Evolutionary conservation across 345 rosid genomes (phyloP), one percentile per base, ranked within the genome.

Genomic region (Pugionium cornutum): DNA sequence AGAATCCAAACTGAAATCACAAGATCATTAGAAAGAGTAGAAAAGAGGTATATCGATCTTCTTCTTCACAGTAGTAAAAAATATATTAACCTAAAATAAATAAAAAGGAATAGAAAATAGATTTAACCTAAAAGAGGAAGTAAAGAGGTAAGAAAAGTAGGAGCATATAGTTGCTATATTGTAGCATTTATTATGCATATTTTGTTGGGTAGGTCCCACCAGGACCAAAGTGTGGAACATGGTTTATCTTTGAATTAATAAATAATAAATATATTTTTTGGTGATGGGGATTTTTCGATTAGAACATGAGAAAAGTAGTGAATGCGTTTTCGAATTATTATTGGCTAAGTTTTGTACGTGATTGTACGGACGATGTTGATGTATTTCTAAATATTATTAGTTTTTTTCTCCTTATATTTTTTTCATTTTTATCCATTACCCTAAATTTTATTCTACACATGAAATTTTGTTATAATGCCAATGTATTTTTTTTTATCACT

Each of bases 271-370:
- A 49, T 58, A 34, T 45, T 58, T 25, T 58, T 2, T n/a, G n/a
- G n/a, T n/a, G n/a, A n/a, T n/a, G n/a, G 59, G 59, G 41, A 32
- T 33, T 39, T 73, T 67, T 67, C 34, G 63, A 74, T 67, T 53
- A 59, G 72, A 67, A 41, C 40, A 49, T 48, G 60, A 56, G 62
- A 75, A 75, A 74, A 73, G 75, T 53, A 56, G 9, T 4, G 4
- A 49, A 25, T 78, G 87, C 18, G 83, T 81, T 83, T 85, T 80
- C 91, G 74, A 9, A 26, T 30, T 66, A 73, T 70, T 35, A 82
- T 83, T 86, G 88, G 86, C 66, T 54, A 9, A 0, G 1, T 0
- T 40, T 40, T 40, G 44, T 40, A 40, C n/a, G 44, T 9, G 44
- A 40, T 4, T 7, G n/a, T 40, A 40, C 44, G 44, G 44, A 6